phyloP scores from a whole-genome alignment of 179 eudicot genomes.

The Amaranthus tricolor region DNA sequence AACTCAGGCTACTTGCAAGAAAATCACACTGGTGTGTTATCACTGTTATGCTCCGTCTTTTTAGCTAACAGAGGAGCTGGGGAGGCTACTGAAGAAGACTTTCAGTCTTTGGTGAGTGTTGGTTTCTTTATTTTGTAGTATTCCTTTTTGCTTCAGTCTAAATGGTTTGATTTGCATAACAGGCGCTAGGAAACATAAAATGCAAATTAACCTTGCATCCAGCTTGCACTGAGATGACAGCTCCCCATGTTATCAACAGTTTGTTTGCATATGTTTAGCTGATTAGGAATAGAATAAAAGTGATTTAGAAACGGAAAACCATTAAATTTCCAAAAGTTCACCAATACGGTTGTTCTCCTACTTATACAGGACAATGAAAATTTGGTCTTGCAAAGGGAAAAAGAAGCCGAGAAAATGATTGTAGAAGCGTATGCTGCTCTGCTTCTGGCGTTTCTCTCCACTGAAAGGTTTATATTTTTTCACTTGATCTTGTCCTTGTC shows the following conservation, averaged over 20 bases:
- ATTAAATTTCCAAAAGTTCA: too few species aligned
- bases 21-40: slow-evolving; percentile 54
- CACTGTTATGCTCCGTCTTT: slow-evolving; percentile 84
- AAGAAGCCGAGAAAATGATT: slow-evolving; percentile 97
- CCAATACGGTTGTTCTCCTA: background rate
- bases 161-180: too few species aligned
- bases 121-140: background rate
- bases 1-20: slow-evolving; percentile 33
- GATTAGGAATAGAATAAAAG: too few species aligned
- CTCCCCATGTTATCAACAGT: too few species aligned
- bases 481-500: background rate
- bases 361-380: slow-evolving; percentile 70
- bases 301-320: too few species aligned
- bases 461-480: slow-evolving; percentile 58
- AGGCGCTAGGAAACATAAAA: too few species aligned
- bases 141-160: too few species aligned
- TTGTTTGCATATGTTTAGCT: too few species aligned
- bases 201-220: too few species aligned
- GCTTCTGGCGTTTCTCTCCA: slow-evolving; percentile 91
- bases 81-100: slow-evolving; percentile 82
- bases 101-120: slow-evolving; percentile 52
- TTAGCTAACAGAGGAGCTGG: slow-evolving; percentile 83
- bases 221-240: background rate
- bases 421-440: slow-evolving; percentile 95
- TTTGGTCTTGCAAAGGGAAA: slow-evolving; percentile 73